Conservation (phyloP, 1,139 yeast genomes). For the Eremothecium coryli region DNA sequence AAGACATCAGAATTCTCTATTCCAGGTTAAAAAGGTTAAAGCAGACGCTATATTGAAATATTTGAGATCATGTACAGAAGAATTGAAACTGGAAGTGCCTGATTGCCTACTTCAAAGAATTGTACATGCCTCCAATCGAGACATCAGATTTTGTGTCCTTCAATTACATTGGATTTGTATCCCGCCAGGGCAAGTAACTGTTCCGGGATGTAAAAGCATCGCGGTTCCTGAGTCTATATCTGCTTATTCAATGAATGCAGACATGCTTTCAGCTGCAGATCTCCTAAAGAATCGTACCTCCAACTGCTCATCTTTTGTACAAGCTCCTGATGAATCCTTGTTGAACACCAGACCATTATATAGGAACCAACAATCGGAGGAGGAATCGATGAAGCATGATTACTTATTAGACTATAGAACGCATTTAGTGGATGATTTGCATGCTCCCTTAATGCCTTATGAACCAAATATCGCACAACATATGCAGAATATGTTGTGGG, state of each 20-base stretch:
- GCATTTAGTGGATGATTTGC: conserved; percentile 20
- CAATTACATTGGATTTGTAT: conserved; percentile 45
- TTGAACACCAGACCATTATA: conserved; percentile 29
- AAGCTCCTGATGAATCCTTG: conserved; percentile 35
- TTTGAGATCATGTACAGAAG: conserved; percentile 32
- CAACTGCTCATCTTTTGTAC: conserved; percentile 35
- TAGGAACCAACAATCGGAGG: conserved; percentile 28
- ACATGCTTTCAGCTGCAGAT: conserved; percentile 37
- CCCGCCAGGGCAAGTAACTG: conserved; percentile 10
- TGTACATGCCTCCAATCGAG: conserved; percentile 34
- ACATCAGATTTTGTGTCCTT: conserved; percentile 48
- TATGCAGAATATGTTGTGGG: conserved; percentile 10
- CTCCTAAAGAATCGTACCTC: conserved; percentile 26
- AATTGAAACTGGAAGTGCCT: conserved; percentile 35
- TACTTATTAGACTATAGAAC: conserved; percentile 24
- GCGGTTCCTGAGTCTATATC: conserved; percentile 6
- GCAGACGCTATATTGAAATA: conserved; percentile 25
- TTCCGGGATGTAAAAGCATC: conserved; percentile 4
- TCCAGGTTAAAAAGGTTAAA: conserved; percentile 26
- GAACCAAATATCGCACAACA: conserved; percentile 35
- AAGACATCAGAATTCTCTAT: conserved; percentile 35
- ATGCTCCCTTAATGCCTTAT: conserved; percentile 25
- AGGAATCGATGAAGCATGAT: conserved; percentile 22
- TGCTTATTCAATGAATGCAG: conserved; percentile 23
- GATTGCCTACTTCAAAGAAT: conserved; percentile 32